Conservation (phyloP, 2,329 filamentous ascomycete species). For the Aspergillus arachidicola region DNA sequence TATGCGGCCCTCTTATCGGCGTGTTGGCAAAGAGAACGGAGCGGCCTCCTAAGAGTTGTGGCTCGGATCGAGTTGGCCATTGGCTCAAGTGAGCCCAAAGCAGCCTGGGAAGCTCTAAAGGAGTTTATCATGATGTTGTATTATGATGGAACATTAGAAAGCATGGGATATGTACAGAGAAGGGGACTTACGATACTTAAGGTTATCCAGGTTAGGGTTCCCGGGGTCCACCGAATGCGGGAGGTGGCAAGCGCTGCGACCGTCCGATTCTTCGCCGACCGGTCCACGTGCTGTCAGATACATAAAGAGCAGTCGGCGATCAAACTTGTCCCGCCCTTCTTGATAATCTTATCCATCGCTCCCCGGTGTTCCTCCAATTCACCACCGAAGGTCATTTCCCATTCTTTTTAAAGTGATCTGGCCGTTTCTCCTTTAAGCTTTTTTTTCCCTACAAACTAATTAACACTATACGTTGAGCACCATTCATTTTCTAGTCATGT, state of each 20-base stretch:
- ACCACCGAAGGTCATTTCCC: not conserved
- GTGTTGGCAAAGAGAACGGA: not conserved
- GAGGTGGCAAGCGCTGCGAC: not conserved
- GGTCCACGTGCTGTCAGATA: not conserved
- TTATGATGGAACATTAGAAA: not conserved
- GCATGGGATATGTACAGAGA: no score
- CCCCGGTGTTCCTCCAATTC: not conserved
- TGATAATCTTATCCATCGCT: not conserved
- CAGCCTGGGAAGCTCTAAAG: not conserved
- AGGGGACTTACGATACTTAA: not conserved
- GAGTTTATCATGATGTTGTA: not conserved
- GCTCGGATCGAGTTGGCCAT: not conserved
- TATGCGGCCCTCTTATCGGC: not conserved
- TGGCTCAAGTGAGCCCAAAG: not conserved
- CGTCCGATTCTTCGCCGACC: constrained; percentile 3
- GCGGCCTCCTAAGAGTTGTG: not conserved
- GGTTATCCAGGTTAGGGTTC: not conserved
- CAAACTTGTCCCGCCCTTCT: not conserved
- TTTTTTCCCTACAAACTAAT: not conserved
- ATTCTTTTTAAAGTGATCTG: not conserved
- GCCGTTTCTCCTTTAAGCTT: not conserved
- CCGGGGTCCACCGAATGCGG: not conserved
- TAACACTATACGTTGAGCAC: not conserved
- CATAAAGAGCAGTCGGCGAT: constrained; percentile 4
- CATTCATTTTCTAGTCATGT: constrained; percentile 22